Base-by-base conservation (phyloP, 768 basidiomycete species). In the Lactarius akahatsu region DNA sequence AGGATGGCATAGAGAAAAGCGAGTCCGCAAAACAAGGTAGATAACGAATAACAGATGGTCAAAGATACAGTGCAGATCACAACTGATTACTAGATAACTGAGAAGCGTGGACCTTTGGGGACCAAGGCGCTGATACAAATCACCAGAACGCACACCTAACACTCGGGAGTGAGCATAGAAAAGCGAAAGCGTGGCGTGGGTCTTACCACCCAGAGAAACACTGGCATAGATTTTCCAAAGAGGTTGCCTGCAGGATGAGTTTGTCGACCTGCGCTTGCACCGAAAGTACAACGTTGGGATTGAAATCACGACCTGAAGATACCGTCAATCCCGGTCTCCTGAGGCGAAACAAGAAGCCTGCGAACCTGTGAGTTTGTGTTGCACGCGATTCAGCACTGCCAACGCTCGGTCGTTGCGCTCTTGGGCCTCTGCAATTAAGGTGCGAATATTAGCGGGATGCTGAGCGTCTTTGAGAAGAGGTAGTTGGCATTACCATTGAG, bases 211-310 rank as follows among this genome's bases (percentile, higher is more conserved):
- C 95, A 68, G 94, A 92, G 81, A 96, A 97, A 73, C 94, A 95
- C 75, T 96, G 96, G 75, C 94, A 97, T 2, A 98, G 85, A 75
- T 98, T 97, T 76, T 98, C 96, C 54, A 98, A 76, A 16, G 92
- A 89, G 4, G 92, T 97, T 5, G 97, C 94, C 76, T 98, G 94
- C 69, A 88, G 83, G 69, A 99, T 98, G 61, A 99, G 81, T 75
- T 91, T 90, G 73, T 95, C 92, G 15, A 99, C 97, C 76, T 99
- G 97, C 11, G 80, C 84, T 30, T 82, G 78, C n/a, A 98, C 91
- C 10, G 82, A 78, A 57, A 98, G 81, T 1, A 82, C 80, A 57
- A 86, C 78, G 5, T 92, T 88, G 0, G 94, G 91, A 73, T 96
- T 92, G 80, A 98, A 98, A 74, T 99, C 97, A 63, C 87, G 88